phyloP scores from a whole-genome alignment of 441 rosid species.

The Populus tomentosa region DNA sequence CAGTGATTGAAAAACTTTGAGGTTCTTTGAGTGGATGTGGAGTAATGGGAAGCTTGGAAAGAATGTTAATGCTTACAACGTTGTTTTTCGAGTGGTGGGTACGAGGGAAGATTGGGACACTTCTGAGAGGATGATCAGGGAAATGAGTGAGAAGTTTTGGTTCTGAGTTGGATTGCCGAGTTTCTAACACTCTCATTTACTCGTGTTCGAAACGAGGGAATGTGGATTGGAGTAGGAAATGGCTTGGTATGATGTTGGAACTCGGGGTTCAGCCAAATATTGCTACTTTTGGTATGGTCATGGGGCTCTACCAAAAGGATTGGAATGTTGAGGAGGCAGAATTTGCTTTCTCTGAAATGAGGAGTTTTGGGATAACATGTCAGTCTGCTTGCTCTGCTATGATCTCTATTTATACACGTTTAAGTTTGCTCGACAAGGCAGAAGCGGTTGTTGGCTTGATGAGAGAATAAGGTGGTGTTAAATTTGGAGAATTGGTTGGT shows the following conservation, averaged over 20 bases:
- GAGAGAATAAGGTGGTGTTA: slow-evolving; percentile 44
- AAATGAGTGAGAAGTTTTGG: slow-evolving; percentile 28
- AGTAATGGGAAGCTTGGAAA: slow-evolving; percentile 52
- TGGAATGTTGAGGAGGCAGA: slow-evolving; percentile 74
- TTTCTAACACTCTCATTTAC: slow-evolving; percentile 70
- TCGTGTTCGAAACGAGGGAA: slow-evolving; percentile 52
- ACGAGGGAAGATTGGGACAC: slow-evolving; percentile 69
- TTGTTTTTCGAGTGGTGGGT: slow-evolving; percentile 66
- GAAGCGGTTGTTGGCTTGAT: slow-evolving; percentile 56
- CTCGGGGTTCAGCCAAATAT: slow-evolving; percentile 55
- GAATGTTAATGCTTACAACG: slow-evolving; percentile 57
- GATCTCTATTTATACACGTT: slow-evolving; percentile 80
- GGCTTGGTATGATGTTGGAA: slow-evolving; percentile 82
- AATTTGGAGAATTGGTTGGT: slow-evolving; percentile 81
- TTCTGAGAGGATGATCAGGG: slow-evolving; percentile 49
- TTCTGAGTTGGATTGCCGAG: slow-evolving; percentile 42
- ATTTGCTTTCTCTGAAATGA: slow-evolving; percentile 61
- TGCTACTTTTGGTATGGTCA: slow-evolving; percentile 85
- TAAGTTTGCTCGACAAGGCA: slow-evolving; percentile 65
- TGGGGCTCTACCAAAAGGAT: slow-evolving; percentile 72
- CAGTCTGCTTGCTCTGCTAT: slow-evolving; percentile 83
- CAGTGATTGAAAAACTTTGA: slow-evolving; percentile 47
- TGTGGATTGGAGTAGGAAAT: slow-evolving; percentile 48
- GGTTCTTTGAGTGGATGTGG: slow-evolving; percentile 82
- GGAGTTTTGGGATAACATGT: slow-evolving; percentile 54